phyloP scores from a whole-genome alignment of 2,329 filamentous ascomycete genomes.

The Phaeosphaeriaceae sp. region DNA sequence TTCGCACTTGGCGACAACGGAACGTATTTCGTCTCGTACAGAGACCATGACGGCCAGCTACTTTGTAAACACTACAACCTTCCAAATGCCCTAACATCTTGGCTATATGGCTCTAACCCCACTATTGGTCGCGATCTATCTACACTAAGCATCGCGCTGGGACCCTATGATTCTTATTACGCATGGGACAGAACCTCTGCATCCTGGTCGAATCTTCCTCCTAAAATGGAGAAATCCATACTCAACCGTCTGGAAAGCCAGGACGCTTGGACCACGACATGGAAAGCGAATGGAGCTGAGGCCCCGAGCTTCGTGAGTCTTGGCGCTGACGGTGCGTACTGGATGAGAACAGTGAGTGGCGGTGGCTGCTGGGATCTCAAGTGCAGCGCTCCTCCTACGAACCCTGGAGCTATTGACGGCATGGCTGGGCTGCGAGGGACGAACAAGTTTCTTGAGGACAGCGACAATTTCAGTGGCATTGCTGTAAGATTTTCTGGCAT shows the following conservation, averaged over 20 bases:
- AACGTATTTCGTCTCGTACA: slow-evolving; percentile 37
- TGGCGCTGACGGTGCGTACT: slow-evolving; percentile 39
- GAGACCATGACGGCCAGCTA: slow-evolving; percentile 26
- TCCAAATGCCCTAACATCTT: slow-evolving; percentile 38
- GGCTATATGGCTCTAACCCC: slow-evolving; percentile 36
- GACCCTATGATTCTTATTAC: slow-evolving; percentile 39
- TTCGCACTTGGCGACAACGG: slow-evolving; percentile 29
- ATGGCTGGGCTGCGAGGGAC: slow-evolving; percentile 35
- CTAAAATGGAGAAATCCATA: slow-evolving; percentile 35
- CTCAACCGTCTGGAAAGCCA: slow-evolving; percentile 29
- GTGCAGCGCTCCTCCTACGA: slow-evolving; percentile 8
- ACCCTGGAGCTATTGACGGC: slow-evolving; percentile 23
- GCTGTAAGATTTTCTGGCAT: slow-evolving; percentile 24
- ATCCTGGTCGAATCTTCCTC: slow-evolving; percentile 37
- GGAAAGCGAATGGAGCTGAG: slow-evolving; percentile 34
- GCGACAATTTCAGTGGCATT: slow-evolving; percentile 27
- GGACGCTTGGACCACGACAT: slow-evolving; percentile 31
- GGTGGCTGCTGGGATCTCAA: slow-evolving; percentile 43
- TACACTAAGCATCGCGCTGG: slow-evolving; percentile 36
- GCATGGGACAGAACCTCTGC: slow-evolving; percentile 36
- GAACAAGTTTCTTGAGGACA: slow-evolving; percentile 35
- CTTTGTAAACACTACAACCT: slow-evolving; percentile 38
- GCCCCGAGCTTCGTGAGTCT: slow-evolving; percentile 39
- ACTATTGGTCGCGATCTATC: slow-evolving; percentile 32
- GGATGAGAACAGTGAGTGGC: slow-evolving; percentile 40